phyloP scores from a whole-genome alignment of 108 stramenopile genomes.

The Nannochloropsis oceanica region DNA sequence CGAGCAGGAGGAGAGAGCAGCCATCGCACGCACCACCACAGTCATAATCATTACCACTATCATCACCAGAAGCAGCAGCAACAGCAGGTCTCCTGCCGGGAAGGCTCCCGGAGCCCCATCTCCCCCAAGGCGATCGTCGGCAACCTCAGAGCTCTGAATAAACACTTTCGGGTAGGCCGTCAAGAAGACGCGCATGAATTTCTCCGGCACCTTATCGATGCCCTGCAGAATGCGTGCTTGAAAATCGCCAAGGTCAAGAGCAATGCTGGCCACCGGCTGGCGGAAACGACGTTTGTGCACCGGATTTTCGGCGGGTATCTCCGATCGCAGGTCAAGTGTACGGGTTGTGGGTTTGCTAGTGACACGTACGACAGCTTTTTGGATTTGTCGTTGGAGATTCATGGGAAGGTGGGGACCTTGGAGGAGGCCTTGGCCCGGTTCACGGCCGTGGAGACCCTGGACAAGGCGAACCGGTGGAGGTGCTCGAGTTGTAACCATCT shows the following conservation, averaged over 20 bases:
- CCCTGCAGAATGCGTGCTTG: constrained; percentile 53
- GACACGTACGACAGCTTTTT: constrained; percentile 88
- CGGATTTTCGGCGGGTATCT: constrained; percentile 84
- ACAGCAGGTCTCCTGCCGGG: neutral
- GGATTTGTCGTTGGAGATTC: constrained; percentile 76
- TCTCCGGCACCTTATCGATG: constrained; percentile 75
- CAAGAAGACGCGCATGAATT: constrained; percentile 98
- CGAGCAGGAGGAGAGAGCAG: no score
- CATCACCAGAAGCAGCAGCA: no score
- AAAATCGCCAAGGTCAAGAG: constrained; percentile 12
- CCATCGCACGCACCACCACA: no score
- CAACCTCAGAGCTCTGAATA: constrained; percentile 48
- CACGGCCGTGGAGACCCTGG: constrained; percentile 61
- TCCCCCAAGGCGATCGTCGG: constrained; percentile 53
- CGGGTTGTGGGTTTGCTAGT: constrained; percentile 56
- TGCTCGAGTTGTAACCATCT: constrained; percentile 66
- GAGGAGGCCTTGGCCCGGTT: constrained; percentile 57
- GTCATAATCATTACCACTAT: no score
- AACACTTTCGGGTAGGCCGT: constrained; percentile 68
- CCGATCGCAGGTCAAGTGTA: constrained; percentile 65
- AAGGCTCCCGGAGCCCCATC: constrained; percentile 26
- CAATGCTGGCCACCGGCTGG: constrained; percentile 40
- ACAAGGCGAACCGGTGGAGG: constrained; percentile 70
- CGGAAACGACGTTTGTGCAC: constrained; percentile 77
- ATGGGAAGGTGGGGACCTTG: constrained; percentile 49